These are phyloP conservation scores for Hericium coralloides DNA, from an alignment of 768 basidiomycete species.

Conservation along the genomic window DNA sequence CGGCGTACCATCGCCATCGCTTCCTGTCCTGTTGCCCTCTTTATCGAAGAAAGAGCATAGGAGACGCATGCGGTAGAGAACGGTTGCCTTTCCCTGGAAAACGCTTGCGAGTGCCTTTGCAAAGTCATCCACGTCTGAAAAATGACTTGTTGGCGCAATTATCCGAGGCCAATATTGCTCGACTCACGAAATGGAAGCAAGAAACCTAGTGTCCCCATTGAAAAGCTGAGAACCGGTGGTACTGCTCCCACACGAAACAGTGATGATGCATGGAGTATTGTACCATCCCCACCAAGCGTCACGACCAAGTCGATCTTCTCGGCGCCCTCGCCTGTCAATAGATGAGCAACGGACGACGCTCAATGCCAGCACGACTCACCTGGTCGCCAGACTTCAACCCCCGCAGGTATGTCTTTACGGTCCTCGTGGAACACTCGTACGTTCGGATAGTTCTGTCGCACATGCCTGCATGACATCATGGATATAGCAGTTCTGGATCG, in stretches of 20 bases:
- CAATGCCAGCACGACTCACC: constrained; percentile 26
- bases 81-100: constrained; percentile 68
- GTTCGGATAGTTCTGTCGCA: constrained; percentile 22
- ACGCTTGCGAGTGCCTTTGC: constrained; percentile 73
- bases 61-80: constrained; percentile 85
- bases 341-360: not conserved
- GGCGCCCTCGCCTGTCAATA: constrained; percentile 30
- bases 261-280: constrained; percentile 88
- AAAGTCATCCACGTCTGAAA: constrained; percentile 80
- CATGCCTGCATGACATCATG: constrained; percentile 16
- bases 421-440: constrained; percentile 25
- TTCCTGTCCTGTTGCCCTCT: constrained; percentile 45
- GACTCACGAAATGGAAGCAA: constrained; percentile 86
- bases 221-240: constrained; percentile 85
- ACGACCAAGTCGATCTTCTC: constrained; percentile 78
- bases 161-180: not conserved
- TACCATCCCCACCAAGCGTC: constrained; percentile 91
- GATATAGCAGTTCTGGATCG: not conserved
- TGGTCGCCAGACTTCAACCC: constrained; percentile 48
- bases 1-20: constrained; percentile 45
- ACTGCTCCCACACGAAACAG: constrained; percentile 87
- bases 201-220: constrained; percentile 91
- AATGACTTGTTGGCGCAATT: not conserved
- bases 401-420: constrained; percentile 34
- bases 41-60: constrained; percentile 70